Conservation (phyloP, 306 rosid species). For the Cucumis cinereus region DNA sequence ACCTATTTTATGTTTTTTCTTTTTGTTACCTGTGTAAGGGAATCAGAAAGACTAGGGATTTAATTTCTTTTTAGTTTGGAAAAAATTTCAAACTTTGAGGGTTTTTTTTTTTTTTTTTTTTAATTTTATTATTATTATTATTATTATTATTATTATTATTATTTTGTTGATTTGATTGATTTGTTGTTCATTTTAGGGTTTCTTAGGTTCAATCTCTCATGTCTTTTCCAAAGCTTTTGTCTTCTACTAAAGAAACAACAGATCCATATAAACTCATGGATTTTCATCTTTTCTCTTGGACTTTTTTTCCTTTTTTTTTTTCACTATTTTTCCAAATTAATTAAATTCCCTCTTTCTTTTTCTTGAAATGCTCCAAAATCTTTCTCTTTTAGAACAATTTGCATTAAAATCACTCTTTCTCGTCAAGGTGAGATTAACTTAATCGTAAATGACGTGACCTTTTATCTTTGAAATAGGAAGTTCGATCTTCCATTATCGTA, state of each 20-base stretch:
- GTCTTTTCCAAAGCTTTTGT: constrained; percentile 10
- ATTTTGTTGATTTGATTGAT: constrained; percentile 2
- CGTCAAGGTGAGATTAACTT: no score
- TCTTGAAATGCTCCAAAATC: background rate
- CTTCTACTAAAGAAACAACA: constrained; percentile 1
- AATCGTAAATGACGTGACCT: no score
- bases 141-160: no score
- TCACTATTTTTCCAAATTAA: background rate
- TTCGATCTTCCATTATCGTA: no score
- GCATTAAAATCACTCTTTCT: no score
- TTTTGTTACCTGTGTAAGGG: background rate
- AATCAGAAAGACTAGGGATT: background rate
- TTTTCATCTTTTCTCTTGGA: background rate
- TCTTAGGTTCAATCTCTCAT: background rate
- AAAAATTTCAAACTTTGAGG: background rate
- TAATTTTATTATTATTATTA: background rate
- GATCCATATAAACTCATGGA: background rate
- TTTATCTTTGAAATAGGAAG: no score
- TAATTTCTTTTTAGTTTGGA: background rate
- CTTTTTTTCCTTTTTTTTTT: background rate
- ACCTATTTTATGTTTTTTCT: background rate
- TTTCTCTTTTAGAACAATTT: no score
- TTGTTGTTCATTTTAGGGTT: background rate
- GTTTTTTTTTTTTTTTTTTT: background rate
- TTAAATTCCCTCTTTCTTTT: background rate